These are phyloP conservation scores for Amanita rubescens DNA, from an alignment of 768 basidiomycete genomes.

Conservation along the genomic window DNA sequence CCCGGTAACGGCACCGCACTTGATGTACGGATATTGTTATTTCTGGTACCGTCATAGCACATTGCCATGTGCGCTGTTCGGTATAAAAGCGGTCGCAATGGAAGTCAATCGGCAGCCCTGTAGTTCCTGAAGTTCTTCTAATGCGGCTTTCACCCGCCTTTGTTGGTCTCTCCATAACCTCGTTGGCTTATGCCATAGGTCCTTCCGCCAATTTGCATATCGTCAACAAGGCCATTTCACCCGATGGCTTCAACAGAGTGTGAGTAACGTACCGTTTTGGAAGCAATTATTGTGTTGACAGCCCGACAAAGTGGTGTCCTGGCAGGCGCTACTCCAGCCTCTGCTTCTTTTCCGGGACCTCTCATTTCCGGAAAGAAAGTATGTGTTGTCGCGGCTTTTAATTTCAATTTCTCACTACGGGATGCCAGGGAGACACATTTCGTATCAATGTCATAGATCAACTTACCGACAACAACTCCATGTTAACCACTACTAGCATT, in stretches of 20 bases:
- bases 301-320: constrained; percentile 12
- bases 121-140: not conserved
- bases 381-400: not conserved
- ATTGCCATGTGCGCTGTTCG: not conserved
- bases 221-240: constrained; percentile 32
- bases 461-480: constrained; percentile 29
- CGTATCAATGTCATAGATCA: constrained; percentile 32
- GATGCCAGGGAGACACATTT: constrained; percentile 25
- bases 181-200: constrained; percentile 11
- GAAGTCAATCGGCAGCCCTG: not conserved
- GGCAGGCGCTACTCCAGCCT: constrained; percentile 10
- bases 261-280: constrained; percentile 15
- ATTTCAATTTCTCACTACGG: not conserved
- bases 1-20: too few species aligned
- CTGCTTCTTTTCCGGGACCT: constrained; percentile 28
- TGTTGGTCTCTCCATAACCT: not conserved
- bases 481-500: constrained; percentile 32
- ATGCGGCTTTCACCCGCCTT: not conserved
- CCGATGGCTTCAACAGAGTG: constrained; percentile 37
- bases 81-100: not conserved
- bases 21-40: too few species aligned
- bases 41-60: not conserved
- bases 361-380: constrained; percentile 26
- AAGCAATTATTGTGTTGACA: not conserved
- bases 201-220: constrained; percentile 24